Percentiles rank a stretch among this genome's conserved stretches.
These are phyloP conservation scores for Scleroderma bovista DNA, from an alignment of 768 basidiomycete genomes.

Conservation along the genomic window DNA sequence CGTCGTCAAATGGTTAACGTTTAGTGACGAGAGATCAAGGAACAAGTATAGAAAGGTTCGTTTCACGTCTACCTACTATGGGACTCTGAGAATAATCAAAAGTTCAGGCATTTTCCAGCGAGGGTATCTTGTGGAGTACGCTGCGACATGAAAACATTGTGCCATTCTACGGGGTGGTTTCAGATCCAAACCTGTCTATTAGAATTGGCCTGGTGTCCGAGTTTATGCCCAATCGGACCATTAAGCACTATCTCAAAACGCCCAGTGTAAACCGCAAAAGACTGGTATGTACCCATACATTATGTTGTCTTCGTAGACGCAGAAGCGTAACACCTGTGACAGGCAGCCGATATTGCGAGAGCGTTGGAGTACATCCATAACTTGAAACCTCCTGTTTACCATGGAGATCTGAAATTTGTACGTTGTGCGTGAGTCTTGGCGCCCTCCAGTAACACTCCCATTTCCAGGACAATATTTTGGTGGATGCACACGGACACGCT, in stretches of 20 bases:
- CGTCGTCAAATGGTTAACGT: constrained; percentile 20
- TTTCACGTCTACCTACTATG: background rate
- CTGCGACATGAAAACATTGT: constrained; percentile 23
- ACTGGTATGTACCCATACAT: constrained; percentile 4
- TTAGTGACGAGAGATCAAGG: background rate
- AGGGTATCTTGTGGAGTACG: constrained; percentile 25
- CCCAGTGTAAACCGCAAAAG: background rate
- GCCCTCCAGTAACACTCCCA: background rate
- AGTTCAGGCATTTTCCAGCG: constrained; percentile 17
- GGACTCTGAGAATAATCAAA: background rate
- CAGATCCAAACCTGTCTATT: background rate
- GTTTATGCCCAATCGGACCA: constrained; percentile 17
- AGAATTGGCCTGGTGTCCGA: constrained; percentile 19
- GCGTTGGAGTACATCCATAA: constrained; percentile 21
- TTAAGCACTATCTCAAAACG: constrained; percentile 7
- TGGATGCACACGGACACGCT: constrained; percentile 11
- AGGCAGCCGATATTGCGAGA: constrained; percentile 14
- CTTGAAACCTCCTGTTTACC: constrained; percentile 27
- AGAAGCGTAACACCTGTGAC: background rate
- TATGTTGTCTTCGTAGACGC: background rate
- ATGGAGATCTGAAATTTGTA: constrained; percentile 38
- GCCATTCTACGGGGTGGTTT: constrained; percentile 18
- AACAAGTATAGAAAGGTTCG: background rate
- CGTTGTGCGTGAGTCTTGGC: constrained; percentile 4
- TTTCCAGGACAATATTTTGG: constrained; percentile 21